Base-by-base conservation (phyloP, 208 protist species). In the Vickermania ingenoplastis region DNA sequence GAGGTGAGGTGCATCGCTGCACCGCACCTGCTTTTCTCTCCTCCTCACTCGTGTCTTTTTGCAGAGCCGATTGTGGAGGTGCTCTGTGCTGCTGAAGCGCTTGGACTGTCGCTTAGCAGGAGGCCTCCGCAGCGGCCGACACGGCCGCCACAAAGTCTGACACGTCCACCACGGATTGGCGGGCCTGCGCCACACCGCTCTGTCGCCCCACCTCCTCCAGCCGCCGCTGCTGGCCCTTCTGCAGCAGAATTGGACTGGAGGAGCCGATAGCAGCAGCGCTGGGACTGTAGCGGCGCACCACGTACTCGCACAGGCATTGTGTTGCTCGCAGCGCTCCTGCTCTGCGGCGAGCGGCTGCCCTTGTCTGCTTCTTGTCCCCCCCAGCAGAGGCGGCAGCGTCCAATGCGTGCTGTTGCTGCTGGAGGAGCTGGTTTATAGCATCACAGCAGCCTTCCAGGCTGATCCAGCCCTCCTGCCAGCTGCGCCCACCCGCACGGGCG, bases 361-460 rank as follows among this genome's bases (percentile, higher is more conserved):
- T 45, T n/a, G n/a, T n/a, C n/a, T n/a, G n/a, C n/a, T n/a, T n/a
- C n/a, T n/a, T n/a, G n/a, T n/a, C n/a, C n/a, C n/a, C n/a, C n/a
- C n/a, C n/a, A n/a, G n/a, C n/a, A n/a, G n/a, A n/a, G n/a, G n/a
- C n/a, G n/a, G n/a, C n/a, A n/a, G n/a, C n/a, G 36, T 17, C 11
- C 7, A 45, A 45, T 17, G 36, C 7, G 36, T 45, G 11, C 36
- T 45, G 11, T 17, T 45, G 7, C 36, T 45, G 36, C 64, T 79
- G 71, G n/a, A 91, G 63, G 25, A 91, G 59, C n/a, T 49, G 58
- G 60, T 86, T 86, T 17, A 83, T 64, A 3, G 75, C 78, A 73
- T 84, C 79, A 4, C 72, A 67, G 41, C 83, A 90, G 31, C 41
- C 17, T 45, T 45, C 11, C 7, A 45, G 36, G 17, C 11, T 45